Conservation (phyloP, 371 early-diverging fungal species). For the Mortierella sp. region DNA sequence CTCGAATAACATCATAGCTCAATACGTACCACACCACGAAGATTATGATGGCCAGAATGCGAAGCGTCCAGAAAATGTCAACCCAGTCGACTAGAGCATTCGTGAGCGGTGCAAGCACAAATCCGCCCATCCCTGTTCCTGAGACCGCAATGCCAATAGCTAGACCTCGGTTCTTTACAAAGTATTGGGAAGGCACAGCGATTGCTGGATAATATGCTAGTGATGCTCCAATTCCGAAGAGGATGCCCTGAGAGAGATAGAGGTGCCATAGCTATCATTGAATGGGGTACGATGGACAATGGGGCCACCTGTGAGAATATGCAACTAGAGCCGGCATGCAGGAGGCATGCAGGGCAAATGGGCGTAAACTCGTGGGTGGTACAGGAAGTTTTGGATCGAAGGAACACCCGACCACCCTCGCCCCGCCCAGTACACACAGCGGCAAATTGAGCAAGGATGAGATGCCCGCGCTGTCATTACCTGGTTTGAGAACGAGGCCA, state of each 20-base stretch:
- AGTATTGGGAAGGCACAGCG: conserved; percentile 68
- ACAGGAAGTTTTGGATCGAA: too few relatives aligned
- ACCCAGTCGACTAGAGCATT: conserved; percentile 35
- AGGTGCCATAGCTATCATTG: conserved; percentile 64
- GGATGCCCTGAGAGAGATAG: conserved; percentile 74
- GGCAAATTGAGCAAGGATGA: too few relatives aligned
- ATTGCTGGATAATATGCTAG: conserved; percentile 66
- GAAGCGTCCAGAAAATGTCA: conserved; percentile 49
- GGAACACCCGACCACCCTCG: too few relatives aligned
- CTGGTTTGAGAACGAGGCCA: conserved; percentile 57
- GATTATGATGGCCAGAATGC: conserved; percentile 31
- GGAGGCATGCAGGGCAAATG: too few relatives aligned
- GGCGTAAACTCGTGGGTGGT: too few relatives aligned
- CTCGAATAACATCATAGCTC: neutral
- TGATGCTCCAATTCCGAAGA: conserved; percentile 74
- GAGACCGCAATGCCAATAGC: conserved; percentile 73
- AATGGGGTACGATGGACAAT: too few relatives aligned
- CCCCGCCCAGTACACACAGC: too few relatives aligned
- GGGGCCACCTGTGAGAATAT: too few relatives aligned
- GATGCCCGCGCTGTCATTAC: too few relatives aligned
- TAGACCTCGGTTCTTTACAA: conserved; percentile 63
- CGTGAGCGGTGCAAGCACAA: conserved; percentile 53
- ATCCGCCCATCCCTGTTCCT: conserved; percentile 73
- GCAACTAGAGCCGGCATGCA: too few relatives aligned
- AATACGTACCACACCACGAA: conserved; percentile 31